These are phyloP conservation scores for Beta vulgaris DNA, from an alignment of 148 eudicot species.

Conservation along the genomic window DNA sequence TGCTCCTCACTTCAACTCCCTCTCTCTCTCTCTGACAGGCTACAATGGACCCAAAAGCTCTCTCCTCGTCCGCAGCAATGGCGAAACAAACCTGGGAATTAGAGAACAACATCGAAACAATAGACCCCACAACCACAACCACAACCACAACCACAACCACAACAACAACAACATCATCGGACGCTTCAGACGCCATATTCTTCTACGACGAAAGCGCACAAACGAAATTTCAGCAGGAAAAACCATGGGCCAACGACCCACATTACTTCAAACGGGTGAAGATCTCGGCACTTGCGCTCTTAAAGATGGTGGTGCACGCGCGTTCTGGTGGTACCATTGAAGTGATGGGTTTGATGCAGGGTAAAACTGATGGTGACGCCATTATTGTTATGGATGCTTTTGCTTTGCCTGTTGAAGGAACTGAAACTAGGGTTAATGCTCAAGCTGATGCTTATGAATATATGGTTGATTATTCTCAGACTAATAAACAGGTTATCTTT, in stretches of 20 bases:
- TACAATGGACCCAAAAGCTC: slow-evolving; percentile 50
- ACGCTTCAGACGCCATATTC: slow-evolving; percentile 70
- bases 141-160: neutral
- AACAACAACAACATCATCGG: neutral
- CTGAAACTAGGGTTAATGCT: slow-evolving; percentile 98
- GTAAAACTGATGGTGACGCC: slow-evolving; percentile 85
- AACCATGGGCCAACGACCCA: slow-evolving; percentile 81
- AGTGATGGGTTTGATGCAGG: slow-evolving; percentile 96
- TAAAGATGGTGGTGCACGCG: slow-evolving; percentile 97
- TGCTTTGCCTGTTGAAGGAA: slow-evolving; percentile 93
- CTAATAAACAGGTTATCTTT: slow-evolving; percentile 67
- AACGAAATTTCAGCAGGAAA: slow-evolving; percentile 66
- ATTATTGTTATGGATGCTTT: slow-evolving; percentile 96
- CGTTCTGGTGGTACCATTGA: slow-evolving; percentile 91
- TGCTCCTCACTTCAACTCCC: no score
- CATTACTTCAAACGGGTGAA: slow-evolving; percentile 87
- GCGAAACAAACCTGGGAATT: slow-evolving; percentile 89
- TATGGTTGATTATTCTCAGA: slow-evolving; percentile 93
- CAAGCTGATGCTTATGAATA: slow-evolving; percentile 97
- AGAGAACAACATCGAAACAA: slow-evolving; percentile 68
- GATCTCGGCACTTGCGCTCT: slow-evolving; percentile 82
- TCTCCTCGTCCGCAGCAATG: slow-evolving; percentile 46
- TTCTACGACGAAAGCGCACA: slow-evolving; percentile 76
- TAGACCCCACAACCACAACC: slow-evolving; percentile 32
- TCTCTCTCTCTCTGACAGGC: slow-evolving; percentile 9